Base-by-base conservation (phyloP, 768 basidiomycete genomes). In the Suillus subaureus region DNA sequence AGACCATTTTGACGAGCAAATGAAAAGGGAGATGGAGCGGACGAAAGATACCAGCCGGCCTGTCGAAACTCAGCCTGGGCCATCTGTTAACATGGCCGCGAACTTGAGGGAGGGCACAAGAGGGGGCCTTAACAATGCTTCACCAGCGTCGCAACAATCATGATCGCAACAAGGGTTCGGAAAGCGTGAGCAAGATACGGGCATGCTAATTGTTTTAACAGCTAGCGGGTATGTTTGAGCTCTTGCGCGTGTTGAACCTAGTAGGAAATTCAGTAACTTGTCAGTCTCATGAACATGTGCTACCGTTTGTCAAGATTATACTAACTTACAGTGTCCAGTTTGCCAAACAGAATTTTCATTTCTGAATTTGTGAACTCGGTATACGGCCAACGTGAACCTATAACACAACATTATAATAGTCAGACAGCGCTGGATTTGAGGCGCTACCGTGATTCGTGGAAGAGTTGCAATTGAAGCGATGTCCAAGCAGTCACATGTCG, bases 1-100 rank as follows among this genome's bases (percentile, higher is more conserved):
- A 18, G 75, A 78, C 37, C 66, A 70, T 63, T 70, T 77, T 57
- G 75, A 77, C 37, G 75, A 77, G 51, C 75, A 66, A 43, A 15
- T 75, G 67, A 75, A 67, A 47, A 68, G 62, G 63, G 68, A 70
- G 16, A 73, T 67, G 63, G 70, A 71, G 55, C 71, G 65, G 47
- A 67, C 67, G 21, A 66, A 66, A 63, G 65, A 63, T 52, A 39
- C 51, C 39, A 43, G 60, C 23, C 54, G 58, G 54, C 68, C 68
- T 23, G 67, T 72, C 8, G 60, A 62, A 16, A 67, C 68, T 43
- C 75, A 78, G 39, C 77, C 73, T 49, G 28, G 15, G 35, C 62
- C 60, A 37, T 62, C 42, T 45, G 9, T 7, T 33, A 37, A n/a
- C 35, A 64, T 64, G 61, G 13, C 62, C 15, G n/a, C 55, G 28